Percentiles rank a stretch among this genome's conserved stretches.
These are phyloP conservation scores for Fistulifera solaris DNA, from an alignment of 108 stramenopile genomes.

Conservation along the genomic window DNA sequence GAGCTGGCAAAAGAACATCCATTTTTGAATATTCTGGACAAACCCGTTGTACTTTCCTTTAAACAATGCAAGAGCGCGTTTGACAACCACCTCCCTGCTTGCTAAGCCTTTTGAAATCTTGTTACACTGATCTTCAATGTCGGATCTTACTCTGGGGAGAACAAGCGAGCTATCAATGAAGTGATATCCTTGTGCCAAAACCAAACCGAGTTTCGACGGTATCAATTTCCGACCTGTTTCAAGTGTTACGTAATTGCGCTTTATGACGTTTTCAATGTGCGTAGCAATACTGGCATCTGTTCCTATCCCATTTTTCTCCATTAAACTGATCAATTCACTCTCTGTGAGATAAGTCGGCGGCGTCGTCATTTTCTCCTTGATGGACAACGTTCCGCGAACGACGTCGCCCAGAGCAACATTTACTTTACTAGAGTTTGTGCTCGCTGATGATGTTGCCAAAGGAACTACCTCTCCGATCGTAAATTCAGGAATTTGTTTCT, in stretches of 20 bases:
- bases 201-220: slow-evolving; percentile 82
- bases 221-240: slow-evolving; percentile 64
- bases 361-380: slow-evolving; percentile 83
- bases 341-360: slow-evolving; percentile 83
- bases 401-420: slow-evolving; percentile 31
- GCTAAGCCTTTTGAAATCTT: slow-evolving; percentile 79
- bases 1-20: slow-evolving; percentile 85
- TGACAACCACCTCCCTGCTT: slow-evolving; percentile 51
- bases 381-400: slow-evolving; percentile 50
- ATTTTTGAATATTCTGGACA: slow-evolving; percentile 67
- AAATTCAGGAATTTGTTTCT: slow-evolving; percentile 68
- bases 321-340: slow-evolving; percentile 74
- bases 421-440: slow-evolving; percentile 32
- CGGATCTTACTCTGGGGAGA: slow-evolving; percentile 74
- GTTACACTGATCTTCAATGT: slow-evolving; percentile 85
- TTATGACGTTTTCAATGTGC: slow-evolving; percentile 88
- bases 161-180: slow-evolving; percentile 83
- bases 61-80: slow-evolving; percentile 62
- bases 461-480: slow-evolving; percentile 54
- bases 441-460: slow-evolving; percentile 20
- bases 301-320: slow-evolving; percentile 90
- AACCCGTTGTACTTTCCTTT: slow-evolving; percentile 63
- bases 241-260: slow-evolving; percentile 76
- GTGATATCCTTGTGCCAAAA: slow-evolving; percentile 83
- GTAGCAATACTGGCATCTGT: slow-evolving; percentile 74